phyloP scores from a whole-genome alignment of 768 basidiomycete genomes.

The Sporobolomyces roseus region DNA sequence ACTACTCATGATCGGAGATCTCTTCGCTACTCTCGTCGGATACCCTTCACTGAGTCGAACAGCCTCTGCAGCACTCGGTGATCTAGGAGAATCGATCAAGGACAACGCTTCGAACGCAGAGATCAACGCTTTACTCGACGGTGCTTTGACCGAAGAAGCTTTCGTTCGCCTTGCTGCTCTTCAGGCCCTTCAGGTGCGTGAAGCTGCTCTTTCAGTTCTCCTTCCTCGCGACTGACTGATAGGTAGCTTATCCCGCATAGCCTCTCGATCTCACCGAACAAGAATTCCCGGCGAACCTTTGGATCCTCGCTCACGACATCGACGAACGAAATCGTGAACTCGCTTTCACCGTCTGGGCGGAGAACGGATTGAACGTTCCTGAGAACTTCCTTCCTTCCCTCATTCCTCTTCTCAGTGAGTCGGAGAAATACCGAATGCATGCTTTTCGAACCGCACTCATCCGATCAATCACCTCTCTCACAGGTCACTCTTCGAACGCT shows the following conservation, averaged over 20 bases:
- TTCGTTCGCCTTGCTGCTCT: constrained; percentile 82
- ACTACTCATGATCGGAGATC: constrained; percentile 60
- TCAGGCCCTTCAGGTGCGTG: constrained; percentile 79
- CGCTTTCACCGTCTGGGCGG: constrained; percentile 83
- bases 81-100: constrained; percentile 72
- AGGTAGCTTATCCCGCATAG: too few relatives aligned
- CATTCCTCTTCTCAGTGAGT: constrained; percentile 63
- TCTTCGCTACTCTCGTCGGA: constrained; percentile 67
- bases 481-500: constrained; percentile 74
- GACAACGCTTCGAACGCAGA: constrained; percentile 63
- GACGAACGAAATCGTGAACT: constrained; percentile 82
- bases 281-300: constrained; percentile 84
- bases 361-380: constrained; percentile 84
- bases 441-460: too few relatives aligned
- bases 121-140: constrained; percentile 61
- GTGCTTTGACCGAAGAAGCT: constrained; percentile 77
- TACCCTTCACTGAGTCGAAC: constrained; percentile 81
- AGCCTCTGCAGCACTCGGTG: constrained; percentile 72
- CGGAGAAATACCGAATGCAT: too few relatives aligned
- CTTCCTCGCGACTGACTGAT: too few relatives aligned
- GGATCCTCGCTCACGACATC: constrained; percentile 82
- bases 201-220: neutral
- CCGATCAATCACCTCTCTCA: neutral
- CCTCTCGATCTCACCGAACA: constrained; percentile 90
- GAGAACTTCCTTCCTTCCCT: constrained; percentile 63